These are phyloP conservation scores for Neopestalotiopsis sp. DNA, from an alignment of 2,329 filamentous ascomycete species.

Conservation along the genomic window DNA sequence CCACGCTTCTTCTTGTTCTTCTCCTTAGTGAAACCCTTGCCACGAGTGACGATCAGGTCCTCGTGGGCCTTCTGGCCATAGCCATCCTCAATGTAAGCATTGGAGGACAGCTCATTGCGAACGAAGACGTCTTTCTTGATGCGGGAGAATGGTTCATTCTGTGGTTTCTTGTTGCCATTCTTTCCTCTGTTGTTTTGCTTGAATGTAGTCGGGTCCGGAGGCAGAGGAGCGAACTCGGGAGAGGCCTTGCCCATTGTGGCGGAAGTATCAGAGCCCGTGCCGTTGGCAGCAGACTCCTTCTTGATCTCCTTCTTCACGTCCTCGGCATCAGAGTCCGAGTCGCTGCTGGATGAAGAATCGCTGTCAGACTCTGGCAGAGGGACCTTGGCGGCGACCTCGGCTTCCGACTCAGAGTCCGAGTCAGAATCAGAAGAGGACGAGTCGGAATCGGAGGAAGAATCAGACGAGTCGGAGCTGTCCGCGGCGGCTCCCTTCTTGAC, in stretches of 20 bases:
- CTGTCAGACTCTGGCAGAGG: constrained; percentile 48
- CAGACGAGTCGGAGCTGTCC: constrained; percentile 33
- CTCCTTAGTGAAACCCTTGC: constrained; percentile 98
- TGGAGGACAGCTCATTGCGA: constrained; percentile 74
- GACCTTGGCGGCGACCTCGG: constrained; percentile 42
- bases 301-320: constrained; percentile 31
- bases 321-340: constrained; percentile 44
- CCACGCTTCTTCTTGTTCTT: constrained; percentile 99
- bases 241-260: constrained; percentile 59
- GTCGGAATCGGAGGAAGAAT: constrained; percentile 38
- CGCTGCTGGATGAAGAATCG: constrained; percentile 39
- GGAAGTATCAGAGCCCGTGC: constrained; percentile 43
- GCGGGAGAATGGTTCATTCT: constrained; percentile 76
- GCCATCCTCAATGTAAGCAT: constrained; percentile 81
- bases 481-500: constrained; percentile 23
- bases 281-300: constrained; percentile 31
- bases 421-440: constrained; percentile 37
- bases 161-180: constrained; percentile 48
- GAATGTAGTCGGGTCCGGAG: constrained; percentile 49
- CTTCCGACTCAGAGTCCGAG: constrained; percentile 43
- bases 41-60: constrained; percentile 87
- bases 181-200: constrained; percentile 46
- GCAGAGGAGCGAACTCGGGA: constrained; percentile 56
- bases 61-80: constrained; percentile 90
- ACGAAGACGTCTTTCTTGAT: constrained; percentile 73